Evolutionary conservation across 2,329 filamentous ascomycete species (phyloP), one percentile per base, ranked within the genome.

Genomic region (Phaeosphaeria sp.): DNA sequence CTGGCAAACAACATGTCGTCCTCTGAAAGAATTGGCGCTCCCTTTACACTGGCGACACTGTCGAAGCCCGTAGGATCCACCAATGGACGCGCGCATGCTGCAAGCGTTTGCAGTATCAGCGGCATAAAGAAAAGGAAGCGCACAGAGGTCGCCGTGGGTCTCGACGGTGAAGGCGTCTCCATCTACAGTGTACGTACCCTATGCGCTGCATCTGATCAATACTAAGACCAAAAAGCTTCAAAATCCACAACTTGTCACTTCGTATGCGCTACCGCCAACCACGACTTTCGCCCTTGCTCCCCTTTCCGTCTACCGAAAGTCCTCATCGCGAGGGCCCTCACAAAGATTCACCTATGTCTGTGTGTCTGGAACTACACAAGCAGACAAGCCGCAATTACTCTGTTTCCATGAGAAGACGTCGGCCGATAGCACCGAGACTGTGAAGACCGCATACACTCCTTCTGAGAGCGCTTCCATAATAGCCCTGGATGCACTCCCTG

Each of bases 111-210:
- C 73, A 82, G 84, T 64, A 73, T 87, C 54, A 79, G 79, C 56
- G 81, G 82, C 52, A 80, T 82, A 43, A 85, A 82, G 74, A 88
- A 86, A 76, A 82, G 85, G 71, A 88, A 88, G 77, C 79, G 87
- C 71, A 83, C 86, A 66, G 87, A 89, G 68, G 79, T 89, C 51
- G 85, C 80, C 30, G 81, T 86, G 20, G 85, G 81, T 1, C 78
- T 88, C 15, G 85, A 89, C 69, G 85, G 86, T 41, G 85, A 89
- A 69, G 83, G 84, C 27, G 77, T 89, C 50, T 87, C 84, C 62
- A 83, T 89, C 36, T 88, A 88, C 76, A 86, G 87, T 75, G 86
- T 88, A 78, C 41, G 72, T 54, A 18, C 44, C 41, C 7, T 10
- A n/a, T n/a, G n/a, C 15, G 21, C 27, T 25, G 10, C 17, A 2